Percentiles rank a stretch among this genome's conserved stretches.
Evolutionary conservation across 768 basidiomycete species (phyloP).

Genomic region (Mycena haematopus): DNA sequence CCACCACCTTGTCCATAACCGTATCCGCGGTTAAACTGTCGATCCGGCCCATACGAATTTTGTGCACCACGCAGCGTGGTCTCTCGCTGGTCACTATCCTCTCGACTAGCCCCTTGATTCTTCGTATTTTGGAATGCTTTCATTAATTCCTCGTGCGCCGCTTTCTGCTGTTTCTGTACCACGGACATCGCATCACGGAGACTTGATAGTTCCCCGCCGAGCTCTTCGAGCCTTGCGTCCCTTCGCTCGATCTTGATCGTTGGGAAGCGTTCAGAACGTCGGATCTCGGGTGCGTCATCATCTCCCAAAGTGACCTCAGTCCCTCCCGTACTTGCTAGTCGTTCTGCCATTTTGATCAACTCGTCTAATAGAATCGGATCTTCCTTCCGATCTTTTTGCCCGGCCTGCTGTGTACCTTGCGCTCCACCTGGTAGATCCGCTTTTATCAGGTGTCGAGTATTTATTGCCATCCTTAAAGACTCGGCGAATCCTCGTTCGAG

Average conservation of each 20-base stretch:
- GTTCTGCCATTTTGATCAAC: slow-evolving; percentile 13
- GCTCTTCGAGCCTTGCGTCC: background rate
- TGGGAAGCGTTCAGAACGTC: slow-evolving; percentile 11
- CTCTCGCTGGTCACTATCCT: background rate
- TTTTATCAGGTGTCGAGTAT: slow-evolving; percentile 11
- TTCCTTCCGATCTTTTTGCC: slow-evolving; percentile 4
- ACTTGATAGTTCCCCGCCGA: background rate
- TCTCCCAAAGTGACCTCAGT: background rate
- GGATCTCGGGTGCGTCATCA: background rate
- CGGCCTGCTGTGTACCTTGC: background rate
- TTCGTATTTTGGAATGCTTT: background rate
- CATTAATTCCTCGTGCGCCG: background rate
- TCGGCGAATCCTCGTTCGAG: slow-evolving; percentile 22
- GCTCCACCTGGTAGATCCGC: background rate
- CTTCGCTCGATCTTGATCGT: slow-evolving; percentile 4
- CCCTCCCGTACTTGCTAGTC: background rate
- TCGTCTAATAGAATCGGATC: slow-evolving; percentile 16
- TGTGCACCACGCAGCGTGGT: too few relatives aligned
- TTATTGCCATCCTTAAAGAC: slow-evolving; percentile 7
- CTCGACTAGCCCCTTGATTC: background rate
- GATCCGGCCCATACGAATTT: background rate
- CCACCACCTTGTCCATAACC: background rate
- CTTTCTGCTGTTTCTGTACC: background rate
- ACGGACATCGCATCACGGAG: background rate
- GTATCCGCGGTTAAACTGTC: background rate